These are phyloP conservation scores for Lophiotrema nucula DNA, from an alignment of 495 filamentous ascomycete genomes.

Conservation along the genomic window DNA sequence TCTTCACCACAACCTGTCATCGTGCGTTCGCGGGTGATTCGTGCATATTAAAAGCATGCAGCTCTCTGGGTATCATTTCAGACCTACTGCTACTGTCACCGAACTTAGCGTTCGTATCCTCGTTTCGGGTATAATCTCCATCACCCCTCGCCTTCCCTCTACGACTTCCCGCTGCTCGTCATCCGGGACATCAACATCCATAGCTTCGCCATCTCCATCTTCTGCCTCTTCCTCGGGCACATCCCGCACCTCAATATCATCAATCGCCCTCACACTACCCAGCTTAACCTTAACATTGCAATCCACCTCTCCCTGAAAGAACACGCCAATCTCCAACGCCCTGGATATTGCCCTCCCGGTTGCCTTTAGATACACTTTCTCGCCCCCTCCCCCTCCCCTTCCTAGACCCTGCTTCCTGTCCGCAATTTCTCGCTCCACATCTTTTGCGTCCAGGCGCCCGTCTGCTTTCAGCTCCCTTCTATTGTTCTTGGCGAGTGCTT, in stretches of 20 bases:
- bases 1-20: too few relatives aligned
- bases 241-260: constrained; percentile 41
- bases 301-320: constrained; percentile 43
- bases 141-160: constrained; percentile 30
- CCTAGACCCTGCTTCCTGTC: not conserved
- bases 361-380: constrained; percentile 70
- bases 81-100: constrained; percentile 62
- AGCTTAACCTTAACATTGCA: constrained; percentile 40
- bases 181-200: constrained; percentile 25
- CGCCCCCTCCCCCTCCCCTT: constrained; percentile 1
- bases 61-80: constrained; percentile 46
- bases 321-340: constrained; percentile 51
- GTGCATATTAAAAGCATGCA: not conserved
- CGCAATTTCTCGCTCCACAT: constrained; percentile 38
- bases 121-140: constrained; percentile 51
- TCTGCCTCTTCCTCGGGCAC: constrained; percentile 29
- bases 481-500: constrained; percentile 30
- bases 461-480: constrained; percentile 1
- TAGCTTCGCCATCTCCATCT: constrained; percentile 26
- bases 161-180: constrained; percentile 17
- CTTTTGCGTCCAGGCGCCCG: constrained; percentile 7
- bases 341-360: constrained; percentile 78
- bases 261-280: constrained; percentile 42
- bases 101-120: constrained; percentile 64
- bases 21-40: too few relatives aligned